Evolutionary conservation across 768 basidiomycete species (phyloP), one percentile per base, ranked within the genome.

Genomic region (Boletus pseudo-olivaceus): DNA sequence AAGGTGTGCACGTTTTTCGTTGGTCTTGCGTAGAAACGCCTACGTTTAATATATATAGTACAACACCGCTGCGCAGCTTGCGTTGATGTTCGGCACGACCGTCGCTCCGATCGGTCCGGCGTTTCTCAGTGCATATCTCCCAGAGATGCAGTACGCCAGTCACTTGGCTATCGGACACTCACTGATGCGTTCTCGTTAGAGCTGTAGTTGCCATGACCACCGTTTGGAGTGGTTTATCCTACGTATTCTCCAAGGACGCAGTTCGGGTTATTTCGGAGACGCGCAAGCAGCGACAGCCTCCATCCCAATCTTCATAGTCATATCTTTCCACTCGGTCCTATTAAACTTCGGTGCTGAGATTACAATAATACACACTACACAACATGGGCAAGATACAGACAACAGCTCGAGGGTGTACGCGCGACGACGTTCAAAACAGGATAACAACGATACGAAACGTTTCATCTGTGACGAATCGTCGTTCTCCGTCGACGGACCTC

Each of bases 51-150:
- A 9, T 41, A 45, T 23, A 1, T 59, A 97, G 91, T 78, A 92
- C 56, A 99, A 99, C 67, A 99, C 96, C 0, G 87, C 87, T 7
- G 79, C 98, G 6, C 96, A 99, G 68, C 82, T 99, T 12, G 71
- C 88, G 7, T 76, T 99, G 17, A 97, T 99, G 90, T 95, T 93
- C 2, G 71, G 76, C 0, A 95, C 93, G 5, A 96, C 94, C 0
- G 75, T 96, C 53, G 84, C 84, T 44, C 95, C 95, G 1, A 76
- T 98, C 32, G 69, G 91, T 5, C 83, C 89, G 0, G 64, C 73
- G 7, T 82, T 87, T 29, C 68, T 91, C 6, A 64, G 72, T 3
- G 34, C 75, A 39, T 75, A 81, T 23, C 72, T 98, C 11, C 77
- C 77, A 44, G 82, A 79, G 11, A 74, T 95, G 52, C 92, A 95